A percentile compares a stretch with the other conserved stretches of the same genome.
phyloP scores from a whole-genome alignment of 225 moss, liverwort and hornwort genomes.

The Antitrichia curtipendula region DNA sequence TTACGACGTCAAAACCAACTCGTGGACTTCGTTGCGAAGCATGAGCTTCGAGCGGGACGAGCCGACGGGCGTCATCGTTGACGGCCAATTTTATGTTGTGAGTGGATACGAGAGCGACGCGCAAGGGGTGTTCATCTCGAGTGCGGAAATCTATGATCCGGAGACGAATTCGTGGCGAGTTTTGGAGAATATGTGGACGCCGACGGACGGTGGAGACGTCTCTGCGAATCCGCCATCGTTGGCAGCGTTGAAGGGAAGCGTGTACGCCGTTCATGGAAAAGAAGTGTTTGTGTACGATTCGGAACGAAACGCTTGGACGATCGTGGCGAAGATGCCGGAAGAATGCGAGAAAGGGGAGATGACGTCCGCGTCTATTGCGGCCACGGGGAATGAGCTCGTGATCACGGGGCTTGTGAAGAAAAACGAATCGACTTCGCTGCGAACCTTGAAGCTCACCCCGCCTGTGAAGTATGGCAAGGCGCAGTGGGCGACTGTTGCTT shows the following conservation, averaged over 20 bases:
- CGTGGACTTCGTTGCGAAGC: slow-evolving; percentile 32
- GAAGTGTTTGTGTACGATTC: slow-evolving; percentile 9
- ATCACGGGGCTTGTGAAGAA: slow-evolving; percentile 17
- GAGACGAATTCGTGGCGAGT: background rate
- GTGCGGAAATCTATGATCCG: background rate
- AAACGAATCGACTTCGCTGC: background rate
- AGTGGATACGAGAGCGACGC: background rate
- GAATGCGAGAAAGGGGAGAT: slow-evolving; percentile 26
- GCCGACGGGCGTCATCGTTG: slow-evolving; percentile 21
- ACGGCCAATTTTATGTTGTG: background rate
- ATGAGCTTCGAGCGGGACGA: slow-evolving; percentile 76
- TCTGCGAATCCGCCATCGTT: background rate
- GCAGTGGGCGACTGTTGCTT: background rate
- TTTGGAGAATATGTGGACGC: background rate
- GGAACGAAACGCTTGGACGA: background rate
- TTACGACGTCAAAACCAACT: slow-evolving; percentile 26
- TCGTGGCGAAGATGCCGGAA: slow-evolving; percentile 14
- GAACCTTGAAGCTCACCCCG: background rate
- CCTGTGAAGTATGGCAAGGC: background rate
- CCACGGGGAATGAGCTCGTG: background rate
- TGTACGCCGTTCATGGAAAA: background rate
- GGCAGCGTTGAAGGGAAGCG: background rate
- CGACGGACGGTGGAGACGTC: background rate
- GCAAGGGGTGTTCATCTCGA: background rate
- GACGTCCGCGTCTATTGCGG: background rate